phyloP scores from a whole-genome alignment of 2,329 filamentous ascomycete species.

The Talaromyces rugulosus region DNA sequence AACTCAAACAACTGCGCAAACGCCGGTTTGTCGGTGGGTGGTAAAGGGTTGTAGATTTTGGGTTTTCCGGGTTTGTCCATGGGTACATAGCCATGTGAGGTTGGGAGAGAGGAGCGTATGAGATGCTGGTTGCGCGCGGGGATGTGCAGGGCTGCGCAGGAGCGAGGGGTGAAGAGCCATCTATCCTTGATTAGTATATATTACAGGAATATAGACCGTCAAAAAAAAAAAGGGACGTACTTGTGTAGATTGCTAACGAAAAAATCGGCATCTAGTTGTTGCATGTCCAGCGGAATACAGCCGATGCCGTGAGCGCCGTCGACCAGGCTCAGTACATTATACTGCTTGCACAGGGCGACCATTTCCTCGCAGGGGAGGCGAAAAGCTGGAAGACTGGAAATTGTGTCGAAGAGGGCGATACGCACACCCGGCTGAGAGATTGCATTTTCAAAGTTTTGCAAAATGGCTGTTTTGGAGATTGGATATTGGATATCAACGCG shows the following conservation, averaged over 20 bases:
- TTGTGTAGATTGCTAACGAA: constrained; percentile 86
- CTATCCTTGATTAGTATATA: constrained; percentile 16
- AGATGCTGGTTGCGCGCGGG: constrained; percentile 70
- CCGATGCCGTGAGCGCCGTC: constrained; percentile 86
- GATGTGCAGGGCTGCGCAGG: constrained; percentile 79
- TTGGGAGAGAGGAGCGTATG: constrained; percentile 71
- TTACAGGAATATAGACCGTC: neutral
- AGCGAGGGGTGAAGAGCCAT: constrained; percentile 73
- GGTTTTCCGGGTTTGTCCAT: neutral
- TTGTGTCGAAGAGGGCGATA: constrained; percentile 74
- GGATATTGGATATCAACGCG: constrained; percentile 65
- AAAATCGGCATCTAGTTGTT: constrained; percentile 70
- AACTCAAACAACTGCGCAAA: constrained; percentile 73
- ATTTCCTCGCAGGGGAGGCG: constrained; percentile 72
- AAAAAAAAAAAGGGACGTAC: constrained; percentile 21
- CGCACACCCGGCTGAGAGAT: constrained; percentile 47
- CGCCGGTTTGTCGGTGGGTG: constrained; percentile 50
- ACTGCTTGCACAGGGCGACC: constrained; percentile 58
- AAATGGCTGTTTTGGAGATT: constrained; percentile 62
- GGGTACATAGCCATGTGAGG: constrained; percentile 68
- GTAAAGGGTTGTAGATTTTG: constrained; percentile 7
- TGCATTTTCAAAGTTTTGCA: constrained; percentile 48
- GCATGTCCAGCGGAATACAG: constrained; percentile 68
- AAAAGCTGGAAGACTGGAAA: constrained; percentile 74
- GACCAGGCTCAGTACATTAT: constrained; percentile 67